Evolutionary conservation across 192 early-diverging fungal species (phyloP), one percentile per base, ranked within the genome.

Genomic region (Backusella mclennaniae): DNA sequence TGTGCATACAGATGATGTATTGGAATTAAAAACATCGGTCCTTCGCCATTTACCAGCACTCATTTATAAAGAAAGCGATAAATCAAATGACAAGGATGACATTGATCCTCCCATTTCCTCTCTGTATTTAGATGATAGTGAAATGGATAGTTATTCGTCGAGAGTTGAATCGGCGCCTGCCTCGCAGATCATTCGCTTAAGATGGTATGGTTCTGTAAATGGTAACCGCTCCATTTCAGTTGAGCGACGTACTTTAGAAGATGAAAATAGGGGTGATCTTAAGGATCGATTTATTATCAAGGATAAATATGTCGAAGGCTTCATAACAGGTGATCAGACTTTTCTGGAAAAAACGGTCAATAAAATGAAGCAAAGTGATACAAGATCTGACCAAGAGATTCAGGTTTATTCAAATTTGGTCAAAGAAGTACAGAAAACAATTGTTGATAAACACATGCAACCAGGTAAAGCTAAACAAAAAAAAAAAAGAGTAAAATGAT

Each of bases 1-100:
- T 95, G 96, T 98, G 3, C 97, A 97, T 80, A 90, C 91, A 1
- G 95, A 97, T 82, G 95, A 98, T 85, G 91, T 98, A 35, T 91
- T 95, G 77, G 96, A 96, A 84, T 92, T 98, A 77, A 96, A 97
- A 82, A 92, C 92, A 56, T 89, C 90, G 46, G 94, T 98, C 15
- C 87, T 98, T 19, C 93, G 95, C 80, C 91, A 95, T 73, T 84
- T 98, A 39, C 96, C 96, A 3, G 96, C 97, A 52, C 85, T 97
- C 49, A 87, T 97, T 23, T 96, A 96, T 82, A 92, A 92, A 80
- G 90, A 92, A 71, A 90, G 88, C 17, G 84, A 84, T 74, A 84
- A 77, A 56, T 41, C 21, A 23, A 12, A 0, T 11, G 11, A 7
- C 3, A 39, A 79, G 21, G 84, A 89, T 79, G 70, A 77, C 23